phyloP scores from a whole-genome alignment of 1,284 basidiomycete genomes.

The Trametes polyzona region DNA sequence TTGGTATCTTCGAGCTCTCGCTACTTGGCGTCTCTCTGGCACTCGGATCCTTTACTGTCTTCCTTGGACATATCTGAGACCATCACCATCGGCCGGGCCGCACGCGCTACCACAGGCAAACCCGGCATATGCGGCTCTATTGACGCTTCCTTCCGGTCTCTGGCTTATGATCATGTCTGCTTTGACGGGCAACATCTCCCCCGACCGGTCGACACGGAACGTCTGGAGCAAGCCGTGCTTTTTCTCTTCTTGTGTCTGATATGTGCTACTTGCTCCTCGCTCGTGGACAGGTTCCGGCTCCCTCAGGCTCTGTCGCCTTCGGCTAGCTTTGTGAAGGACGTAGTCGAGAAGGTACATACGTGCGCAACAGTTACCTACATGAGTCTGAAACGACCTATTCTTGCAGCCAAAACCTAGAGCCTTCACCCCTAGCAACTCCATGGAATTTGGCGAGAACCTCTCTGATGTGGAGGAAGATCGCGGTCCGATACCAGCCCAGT shows the following conservation, averaged over 20 bases:
- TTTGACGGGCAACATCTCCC: neutral
- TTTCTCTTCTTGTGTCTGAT: constrained; percentile 5
- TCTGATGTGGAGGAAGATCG: neutral
- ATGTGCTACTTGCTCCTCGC: neutral
- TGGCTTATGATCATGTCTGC: neutral
- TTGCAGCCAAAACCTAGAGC: constrained; percentile 1
- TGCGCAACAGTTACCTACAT: neutral
- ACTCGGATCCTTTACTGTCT: neutral
- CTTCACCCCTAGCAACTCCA: constrained; percentile 9
- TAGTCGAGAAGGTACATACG: neutral
- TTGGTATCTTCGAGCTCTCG: neutral
- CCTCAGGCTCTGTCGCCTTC: constrained; percentile 6
- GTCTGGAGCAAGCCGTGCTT: neutral
- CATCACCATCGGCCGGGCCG: neutral
- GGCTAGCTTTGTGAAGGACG: constrained; percentile 2
- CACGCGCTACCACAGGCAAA: neutral
- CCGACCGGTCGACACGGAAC: neutral
- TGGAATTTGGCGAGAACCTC: neutral
- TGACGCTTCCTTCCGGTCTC: neutral
- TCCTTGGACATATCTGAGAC: neutral
- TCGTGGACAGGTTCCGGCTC: constrained; percentile 7
- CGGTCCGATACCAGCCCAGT: neutral
- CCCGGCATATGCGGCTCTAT: neutral
- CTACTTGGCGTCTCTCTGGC: neutral
- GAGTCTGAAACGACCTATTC: neutral